These are phyloP conservation scores for Hansenula sp. DNA, from an alignment of 1,139 yeast genomes.

Conservation along the genomic window DNA sequence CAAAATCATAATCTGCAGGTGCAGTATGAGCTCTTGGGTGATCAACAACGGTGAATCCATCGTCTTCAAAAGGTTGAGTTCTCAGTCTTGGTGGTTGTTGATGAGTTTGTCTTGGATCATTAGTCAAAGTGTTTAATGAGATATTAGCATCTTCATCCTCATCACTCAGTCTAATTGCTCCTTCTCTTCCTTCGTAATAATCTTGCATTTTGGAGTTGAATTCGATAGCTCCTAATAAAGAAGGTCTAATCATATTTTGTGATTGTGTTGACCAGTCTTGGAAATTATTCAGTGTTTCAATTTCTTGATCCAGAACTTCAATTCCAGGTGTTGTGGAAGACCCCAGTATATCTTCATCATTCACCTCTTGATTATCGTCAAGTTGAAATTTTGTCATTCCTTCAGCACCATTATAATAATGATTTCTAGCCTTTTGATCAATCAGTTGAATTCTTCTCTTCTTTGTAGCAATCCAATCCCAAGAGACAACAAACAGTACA, in stretches of 20 bases:
- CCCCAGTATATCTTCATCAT: constrained; percentile 25
- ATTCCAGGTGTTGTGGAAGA: constrained; percentile 14
- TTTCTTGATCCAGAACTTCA: constrained; percentile 14
- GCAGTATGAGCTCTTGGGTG: constrained; percentile 15
- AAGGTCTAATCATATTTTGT: constrained; percentile 30
- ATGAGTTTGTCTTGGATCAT: too few species aligned
- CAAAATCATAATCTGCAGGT: constrained; percentile 11
- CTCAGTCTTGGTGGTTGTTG: constrained; percentile 4
- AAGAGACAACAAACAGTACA: constrained; percentile 29
- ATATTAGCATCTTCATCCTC: constrained; percentile 4
- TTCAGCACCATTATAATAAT: constrained; percentile 8
- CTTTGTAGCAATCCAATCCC: constrained; percentile 32
- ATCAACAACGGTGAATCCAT: not conserved
- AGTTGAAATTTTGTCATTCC: constrained; percentile 10
- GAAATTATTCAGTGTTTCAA: constrained; percentile 8
- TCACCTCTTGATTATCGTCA: constrained; percentile 16
- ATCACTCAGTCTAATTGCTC: not conserved
- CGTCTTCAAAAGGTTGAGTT: constrained; percentile 15
- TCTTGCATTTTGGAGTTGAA: constrained; percentile 21
- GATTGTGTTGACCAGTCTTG: constrained; percentile 16
- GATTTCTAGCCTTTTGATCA: constrained; percentile 20
- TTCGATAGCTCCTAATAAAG: constrained; percentile 39
- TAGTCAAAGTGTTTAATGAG: not conserved
- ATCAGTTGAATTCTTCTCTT: constrained; percentile 19
- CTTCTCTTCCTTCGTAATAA: constrained; percentile 4